Percentiles rank a stretch among this genome's conserved stretches.
Conservation (phyloP, 2,329 filamentous ascomycete species). For the Arthrobotrys conoides region DNA sequence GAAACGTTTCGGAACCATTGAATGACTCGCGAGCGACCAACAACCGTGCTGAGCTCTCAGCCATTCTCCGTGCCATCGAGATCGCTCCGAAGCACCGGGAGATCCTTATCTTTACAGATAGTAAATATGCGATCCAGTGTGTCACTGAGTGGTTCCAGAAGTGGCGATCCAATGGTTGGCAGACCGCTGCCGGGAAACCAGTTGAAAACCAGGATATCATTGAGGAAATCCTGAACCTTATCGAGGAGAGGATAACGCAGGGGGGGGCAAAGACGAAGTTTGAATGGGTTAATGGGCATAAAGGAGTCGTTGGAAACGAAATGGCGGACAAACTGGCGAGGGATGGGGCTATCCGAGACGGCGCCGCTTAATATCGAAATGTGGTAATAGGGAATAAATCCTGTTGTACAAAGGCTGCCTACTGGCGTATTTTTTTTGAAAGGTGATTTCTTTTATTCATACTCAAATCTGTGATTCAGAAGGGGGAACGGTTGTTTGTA, state of each 20-base stretch:
- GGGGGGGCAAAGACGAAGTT: constrained; percentile 77
- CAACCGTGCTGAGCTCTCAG: constrained; percentile 93
- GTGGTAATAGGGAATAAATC: background rate
- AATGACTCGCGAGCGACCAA: constrained; percentile 85
- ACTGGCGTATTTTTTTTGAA: constrained; percentile 8
- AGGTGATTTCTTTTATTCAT: background rate
- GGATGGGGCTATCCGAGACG: constrained; percentile 50
- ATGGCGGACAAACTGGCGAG: constrained; percentile 60
- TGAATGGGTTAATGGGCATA: constrained; percentile 92
- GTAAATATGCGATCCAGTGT: constrained; percentile 90
- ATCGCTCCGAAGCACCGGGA: constrained; percentile 77
- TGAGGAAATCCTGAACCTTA: constrained; percentile 77
- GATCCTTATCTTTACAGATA: constrained; percentile 87
- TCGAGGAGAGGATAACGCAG: constrained; percentile 76
- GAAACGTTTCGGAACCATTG: constrained; percentile 81
- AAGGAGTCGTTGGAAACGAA: constrained; percentile 66
- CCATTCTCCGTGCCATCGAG: constrained; percentile 85
- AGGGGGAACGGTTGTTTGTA: background rate
- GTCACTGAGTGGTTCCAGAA: constrained; percentile 84
- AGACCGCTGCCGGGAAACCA: constrained; percentile 76
- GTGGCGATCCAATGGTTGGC: constrained; percentile 85
- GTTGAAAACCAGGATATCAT: constrained; percentile 93
- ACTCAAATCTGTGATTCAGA: background rate
- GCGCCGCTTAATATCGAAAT: background rate
- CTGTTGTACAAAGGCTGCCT: constrained; percentile 6